Conservation (phyloP, 169 alveolate genomes). For the Cyclospora cayetanensis region DNA sequence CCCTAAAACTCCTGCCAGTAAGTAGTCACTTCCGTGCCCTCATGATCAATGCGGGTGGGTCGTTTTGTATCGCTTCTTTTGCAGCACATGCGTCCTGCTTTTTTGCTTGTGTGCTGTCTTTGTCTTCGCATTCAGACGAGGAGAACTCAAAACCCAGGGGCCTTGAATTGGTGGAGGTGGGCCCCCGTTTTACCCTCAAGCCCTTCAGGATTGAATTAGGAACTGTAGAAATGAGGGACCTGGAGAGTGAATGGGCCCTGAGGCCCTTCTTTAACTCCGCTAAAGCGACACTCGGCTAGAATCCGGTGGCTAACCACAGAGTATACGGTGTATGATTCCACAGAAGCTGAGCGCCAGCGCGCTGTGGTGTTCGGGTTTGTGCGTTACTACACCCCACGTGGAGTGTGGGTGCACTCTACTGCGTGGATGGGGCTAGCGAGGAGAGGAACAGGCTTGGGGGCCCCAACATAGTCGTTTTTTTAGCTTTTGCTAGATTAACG, state of each 20-base stretch:
- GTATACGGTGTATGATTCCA: too few species aligned
- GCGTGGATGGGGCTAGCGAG: too few species aligned
- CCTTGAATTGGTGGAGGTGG: conserved; percentile 90
- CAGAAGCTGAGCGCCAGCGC: too few species aligned
- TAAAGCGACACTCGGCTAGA: conserved; percentile 78
- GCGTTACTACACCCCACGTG: too few species aligned
- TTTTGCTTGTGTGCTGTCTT: background rate
- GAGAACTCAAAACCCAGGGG: conserved; percentile 61
- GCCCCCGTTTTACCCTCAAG: conserved; percentile 95
- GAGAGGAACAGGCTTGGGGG: too few species aligned
- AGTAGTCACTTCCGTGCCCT: background rate
- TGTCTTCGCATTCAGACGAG: background rate
- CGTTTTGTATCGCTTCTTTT: background rate
- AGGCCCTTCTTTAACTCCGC: conserved; percentile 97
- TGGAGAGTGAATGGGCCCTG: conserved; percentile 97
- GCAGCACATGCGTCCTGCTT: background rate
- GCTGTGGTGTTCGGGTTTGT: too few species aligned
- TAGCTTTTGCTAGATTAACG: too few species aligned
- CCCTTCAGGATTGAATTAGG: conserved; percentile 97
- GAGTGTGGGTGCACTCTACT: too few species aligned
- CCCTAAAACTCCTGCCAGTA: background rate
- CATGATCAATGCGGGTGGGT: background rate
- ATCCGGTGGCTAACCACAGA: too few species aligned
- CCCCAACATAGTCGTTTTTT: too few species aligned
- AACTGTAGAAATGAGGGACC: conserved; percentile 96